Base-by-base conservation (phyloP, 2,329 filamentous ascomycete species). In the Trichoderma sp. region DNA sequence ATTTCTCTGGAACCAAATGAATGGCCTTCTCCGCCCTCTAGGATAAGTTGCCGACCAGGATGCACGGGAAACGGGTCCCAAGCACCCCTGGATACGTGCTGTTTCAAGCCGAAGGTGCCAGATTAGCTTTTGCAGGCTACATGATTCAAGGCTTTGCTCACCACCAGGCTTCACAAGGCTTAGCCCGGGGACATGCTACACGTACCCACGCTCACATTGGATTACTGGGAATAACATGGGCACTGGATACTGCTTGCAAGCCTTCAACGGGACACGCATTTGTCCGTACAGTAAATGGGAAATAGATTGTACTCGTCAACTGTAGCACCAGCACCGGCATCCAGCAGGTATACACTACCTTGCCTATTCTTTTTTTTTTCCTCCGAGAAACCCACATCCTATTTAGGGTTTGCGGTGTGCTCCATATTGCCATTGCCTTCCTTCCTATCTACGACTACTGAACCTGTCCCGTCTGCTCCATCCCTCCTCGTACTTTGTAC, bases 151-250 rank as follows among this genome's bases (percentile, higher is more conserved):
- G 2, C 43, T 57, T 53, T 43, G 53, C 58, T 15, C 60, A 43
- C 11, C 21, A 56, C 68, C 68, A 71, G 30, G 68, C 68, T 71
- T 71, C 60, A 32, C 68, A 71, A 64, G 68, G 68, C 68, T 71
- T 71, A 71, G 68, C n/a, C 30, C 34, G 6, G 53, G 24, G 36
- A 57, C 53, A 28, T 58, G 34, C 51, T 43, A 30, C 36, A 43
- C 39, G 24, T 39, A 51, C 26, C 65, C 12, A 14, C 18, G 26
- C 5, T n/a, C 39, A 53, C 39, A 70, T 61, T 62, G 39, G 28
- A 39, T 6, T 34, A 5, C 51, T 61, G 66, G 66, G 26, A 61
- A 69, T 61, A 61, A 61, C 66, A 69, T 61, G 66, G 66, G 26
- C 21, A 67, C 57, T 51, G 56, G 56, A 30, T 12, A 53, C 14